phyloP scores from a whole-genome alignment of 768 basidiomycete species.

The Bullera alba region DNA sequence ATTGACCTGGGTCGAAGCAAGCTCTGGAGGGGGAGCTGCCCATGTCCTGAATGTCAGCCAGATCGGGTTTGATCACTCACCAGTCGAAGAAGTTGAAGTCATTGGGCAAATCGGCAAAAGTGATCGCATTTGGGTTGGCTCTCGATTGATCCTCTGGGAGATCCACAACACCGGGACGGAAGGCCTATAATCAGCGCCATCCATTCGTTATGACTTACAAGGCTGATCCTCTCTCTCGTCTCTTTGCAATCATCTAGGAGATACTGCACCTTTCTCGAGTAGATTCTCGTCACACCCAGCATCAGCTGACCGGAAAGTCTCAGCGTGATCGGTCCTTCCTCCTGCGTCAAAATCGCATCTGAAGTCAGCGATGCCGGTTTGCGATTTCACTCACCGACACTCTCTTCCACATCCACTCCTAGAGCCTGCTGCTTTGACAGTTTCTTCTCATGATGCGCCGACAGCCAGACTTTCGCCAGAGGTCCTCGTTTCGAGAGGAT shows the following conservation, averaged over 20 bases:
- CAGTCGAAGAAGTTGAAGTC: slow-evolving; percentile 52
- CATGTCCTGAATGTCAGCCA: slow-evolving; percentile 13
- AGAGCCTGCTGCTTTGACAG: slow-evolving; percentile 91
- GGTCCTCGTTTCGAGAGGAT: slow-evolving; percentile 90
- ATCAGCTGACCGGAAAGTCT: slow-evolving; percentile 94
- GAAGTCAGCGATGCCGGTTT: neutral
- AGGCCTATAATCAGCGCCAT: slow-evolving; percentile 55
- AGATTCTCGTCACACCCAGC: slow-evolving; percentile 93
- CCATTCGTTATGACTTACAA: slow-evolving; percentile 53
- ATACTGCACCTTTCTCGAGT: slow-evolving; percentile 96
- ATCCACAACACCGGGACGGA: slow-evolving; percentile 90
- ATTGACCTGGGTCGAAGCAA: slow-evolving; percentile 45
- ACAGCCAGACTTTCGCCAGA: slow-evolving; percentile 95
- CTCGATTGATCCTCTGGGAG: slow-evolving; percentile 89
- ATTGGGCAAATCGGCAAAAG: slow-evolving; percentile 59
- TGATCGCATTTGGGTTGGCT: slow-evolving; percentile 81
- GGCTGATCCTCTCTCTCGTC: slow-evolving; percentile 86
- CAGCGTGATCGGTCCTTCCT: slow-evolving; percentile 79
- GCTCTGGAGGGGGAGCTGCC: slow-evolving; percentile 53
- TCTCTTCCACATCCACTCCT: slow-evolving; percentile 89
- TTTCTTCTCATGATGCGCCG: slow-evolving; percentile 97
- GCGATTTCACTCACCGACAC: slow-evolving; percentile 60
- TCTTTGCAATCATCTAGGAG: slow-evolving; percentile 97
- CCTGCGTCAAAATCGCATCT: slow-evolving; percentile 89
- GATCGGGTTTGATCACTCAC: slow-evolving; percentile 17